Evolutionary conservation across 768 basidiomycete genomes (phyloP), one percentile per base, ranked within the genome.

Genomic region (Ephemerocybe angulata): DNA sequence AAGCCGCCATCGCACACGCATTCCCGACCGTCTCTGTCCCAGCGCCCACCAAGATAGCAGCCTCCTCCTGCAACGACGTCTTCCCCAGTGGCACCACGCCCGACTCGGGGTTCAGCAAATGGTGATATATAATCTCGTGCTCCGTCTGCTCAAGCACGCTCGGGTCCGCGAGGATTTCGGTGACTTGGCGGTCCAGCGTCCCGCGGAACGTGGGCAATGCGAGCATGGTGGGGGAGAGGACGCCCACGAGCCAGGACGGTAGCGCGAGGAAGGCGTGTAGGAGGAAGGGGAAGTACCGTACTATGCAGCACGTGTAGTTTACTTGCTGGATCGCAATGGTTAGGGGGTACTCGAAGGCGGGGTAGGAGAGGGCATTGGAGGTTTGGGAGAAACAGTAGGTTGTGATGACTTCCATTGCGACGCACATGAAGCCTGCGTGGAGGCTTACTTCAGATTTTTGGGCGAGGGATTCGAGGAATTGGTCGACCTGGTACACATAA

Each of bases 1-100:
- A 73, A 0, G 69, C 52, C 4, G 68, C 75, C 27, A 73, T 65
- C 0, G 66, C 70, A 54, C 72, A 72, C 1, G 71, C 63, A 54
- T 76, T 74, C 15, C 72, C 76, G 15, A 72, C 70, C 3, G 76
- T 77, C 56, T 78, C 78, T 22, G 71, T 72, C 6, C 78, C 78
- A 5, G 78, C 78, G 40, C 51, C 53, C 11, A 58, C 37, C 40
- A 58, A 19, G 17, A 58, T 38, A 0, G 29, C n/a, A 0, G 40
- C 57, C 10, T 58, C 57, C 17, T 53, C 52, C 5, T 50, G 4
- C 27, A 58, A 19, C 12, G 52, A 50, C 17, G 11, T 11, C 46
- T 28, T 27, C 30, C 35, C 15, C 28, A 47, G 15, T 47, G 31
- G 3, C 29, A 37, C 13, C 44, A 37, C 25, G 31, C 40, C 38